A percentile compares a stretch with the other conserved stretches of the same genome.
phyloP scores from a whole-genome alignment of 345 rosid genomes.

The Acer yangbiense region DNA sequence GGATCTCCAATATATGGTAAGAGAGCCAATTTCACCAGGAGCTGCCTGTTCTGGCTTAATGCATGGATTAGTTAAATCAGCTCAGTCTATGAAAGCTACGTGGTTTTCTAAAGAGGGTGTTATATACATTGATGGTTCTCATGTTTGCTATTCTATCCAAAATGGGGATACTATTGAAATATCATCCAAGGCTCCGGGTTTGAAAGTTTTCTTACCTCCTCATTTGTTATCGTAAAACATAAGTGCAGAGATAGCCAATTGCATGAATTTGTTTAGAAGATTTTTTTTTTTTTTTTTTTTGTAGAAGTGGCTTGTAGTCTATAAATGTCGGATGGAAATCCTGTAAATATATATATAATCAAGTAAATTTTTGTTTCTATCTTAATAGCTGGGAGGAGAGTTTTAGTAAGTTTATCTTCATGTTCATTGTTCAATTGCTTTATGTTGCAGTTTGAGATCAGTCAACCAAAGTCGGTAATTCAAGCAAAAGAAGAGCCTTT shows the following conservation, averaged over 20 bases:
- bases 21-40: slow-evolving; percentile 77
- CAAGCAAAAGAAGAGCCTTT: too few relatives aligned
- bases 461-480: too few relatives aligned
- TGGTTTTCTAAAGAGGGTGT: slow-evolving; percentile 73
- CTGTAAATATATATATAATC: slow-evolving; percentile 1
- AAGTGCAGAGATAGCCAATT: too few relatives aligned
- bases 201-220: slow-evolving; percentile 66
- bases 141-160: slow-evolving; percentile 47
- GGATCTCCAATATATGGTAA: slow-evolving; percentile 84
- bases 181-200: slow-evolving; percentile 65
- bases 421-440: neutral
- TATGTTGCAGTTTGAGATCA: too few relatives aligned
- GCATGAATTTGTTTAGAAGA: neutral
- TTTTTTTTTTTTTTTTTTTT: neutral
- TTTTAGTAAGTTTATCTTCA: neutral
- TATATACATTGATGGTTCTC: slow-evolving; percentile 79
- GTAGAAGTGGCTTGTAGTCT: neutral
- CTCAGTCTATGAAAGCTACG: slow-evolving; percentile 51
- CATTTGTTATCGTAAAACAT: slow-evolving; percentile 20
- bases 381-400: neutral
- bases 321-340: neutral
- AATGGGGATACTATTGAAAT: slow-evolving; percentile 61
- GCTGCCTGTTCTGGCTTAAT: slow-evolving; percentile 40
- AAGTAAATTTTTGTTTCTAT: neutral
- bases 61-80: slow-evolving; percentile 63